Evolutionary conservation across 75 land plant genomes (phyloP), one percentile per base, ranked within the genome.

Genomic region (Selaginella moellendorffii): DNA sequence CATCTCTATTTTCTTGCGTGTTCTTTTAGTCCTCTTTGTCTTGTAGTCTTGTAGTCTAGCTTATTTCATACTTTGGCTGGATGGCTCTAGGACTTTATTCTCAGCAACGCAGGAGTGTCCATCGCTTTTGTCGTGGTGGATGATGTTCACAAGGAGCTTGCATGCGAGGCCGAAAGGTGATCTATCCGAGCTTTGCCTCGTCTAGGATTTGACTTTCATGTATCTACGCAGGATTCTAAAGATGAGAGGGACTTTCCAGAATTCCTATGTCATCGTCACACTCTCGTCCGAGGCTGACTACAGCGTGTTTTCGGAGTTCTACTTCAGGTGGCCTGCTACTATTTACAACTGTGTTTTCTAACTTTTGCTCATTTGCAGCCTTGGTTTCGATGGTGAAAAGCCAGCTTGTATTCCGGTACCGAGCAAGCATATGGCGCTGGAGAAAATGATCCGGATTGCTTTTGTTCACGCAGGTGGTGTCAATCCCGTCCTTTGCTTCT

Each of bases 371-470:
- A 22, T 22, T 24, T 30, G 64, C 62, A 85, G 89, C 24, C 63
- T 66, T 72, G 79, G 61, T 10, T 52, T 82, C 64, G 78, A 71
- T 52, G 42, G 82, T 68, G 85, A 79, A 1, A 82, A 65, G 30
- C 93, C 93, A 46, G 63, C 85, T n/a, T 84, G 84, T 76, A 62
- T 88, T 52, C 77, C 80, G 25, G 88, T 88, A 31, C 65, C 54
- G 8, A 78, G 84, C 63, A 54, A 70, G 0, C 79, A 76, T 72
- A 88, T 84, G 93, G 93, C 88, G 1, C 80, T 88, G 65, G 92
- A 84, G 66, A 88, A 78, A 74, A 88, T 88, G 62, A 76, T 88
- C 52, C 82, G 80, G 64, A 68, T 88, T 54, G 85, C 92, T 24
- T 79, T 74, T 76, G 71, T 79, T 62, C 74, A 70, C 52, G 92